Conservation (phyloP, 305 asterid genomes). For the Caryopteris hybrid region DNA sequence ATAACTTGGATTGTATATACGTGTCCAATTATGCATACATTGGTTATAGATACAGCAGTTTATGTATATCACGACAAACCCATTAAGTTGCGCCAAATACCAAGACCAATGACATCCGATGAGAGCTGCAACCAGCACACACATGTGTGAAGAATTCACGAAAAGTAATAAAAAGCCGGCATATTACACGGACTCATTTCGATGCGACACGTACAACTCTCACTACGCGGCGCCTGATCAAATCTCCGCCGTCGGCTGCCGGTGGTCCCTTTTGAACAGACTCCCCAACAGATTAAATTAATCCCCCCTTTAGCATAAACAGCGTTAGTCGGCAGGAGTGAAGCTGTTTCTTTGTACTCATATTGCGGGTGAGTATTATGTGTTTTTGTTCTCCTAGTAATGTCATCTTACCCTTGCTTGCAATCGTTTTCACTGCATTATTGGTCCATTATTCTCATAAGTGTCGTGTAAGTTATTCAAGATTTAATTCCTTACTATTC, state of each 20-base stretch:
- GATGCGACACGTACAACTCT: conserved; percentile 23
- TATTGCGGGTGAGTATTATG: not conserved
- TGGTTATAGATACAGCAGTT: no score
- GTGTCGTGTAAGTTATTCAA: conserved; percentile 3
- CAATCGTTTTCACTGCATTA: conserved; percentile 20
- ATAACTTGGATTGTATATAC: no score
- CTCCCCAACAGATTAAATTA: conserved; percentile 8
- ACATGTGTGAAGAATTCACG: not conserved
- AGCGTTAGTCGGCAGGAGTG: not conserved
- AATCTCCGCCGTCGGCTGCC: conserved; percentile 18
- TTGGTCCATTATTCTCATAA: conserved; percentile 15
- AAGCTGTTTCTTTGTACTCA: conserved; percentile 22
- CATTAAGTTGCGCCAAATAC: not conserved
- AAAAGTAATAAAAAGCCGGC: not conserved
- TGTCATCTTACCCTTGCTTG: conserved; percentile 5
- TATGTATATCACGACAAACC: no score
- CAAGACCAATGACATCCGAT: not conserved
- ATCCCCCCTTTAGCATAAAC: not conserved
- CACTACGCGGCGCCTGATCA: conserved; percentile 19
- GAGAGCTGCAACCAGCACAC: not conserved
- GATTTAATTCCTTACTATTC: not conserved
- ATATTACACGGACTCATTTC: conserved; percentile 10
- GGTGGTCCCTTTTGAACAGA: conserved; percentile 21
- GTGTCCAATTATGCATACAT: no score
- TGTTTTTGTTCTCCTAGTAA: not conserved